phyloP scores from a whole-genome alignment of 805 yeast genomes.

The Tetrapisispora namnaoensis region DNA sequence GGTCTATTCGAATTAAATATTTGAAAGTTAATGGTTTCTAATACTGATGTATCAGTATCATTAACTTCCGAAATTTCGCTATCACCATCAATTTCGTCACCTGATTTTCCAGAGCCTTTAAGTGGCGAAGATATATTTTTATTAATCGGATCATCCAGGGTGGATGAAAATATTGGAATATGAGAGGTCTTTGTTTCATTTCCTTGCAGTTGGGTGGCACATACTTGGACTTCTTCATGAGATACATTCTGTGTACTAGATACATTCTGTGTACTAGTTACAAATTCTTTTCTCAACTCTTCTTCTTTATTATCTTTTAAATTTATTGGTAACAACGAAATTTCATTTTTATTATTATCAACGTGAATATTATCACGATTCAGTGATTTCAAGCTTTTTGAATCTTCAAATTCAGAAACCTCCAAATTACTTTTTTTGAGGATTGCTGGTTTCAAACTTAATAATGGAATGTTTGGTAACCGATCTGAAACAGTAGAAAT shows the following conservation, averaged over 20 bases:
- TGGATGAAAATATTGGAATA: no score
- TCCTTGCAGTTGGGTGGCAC: constrained; percentile 6
- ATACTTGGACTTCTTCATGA: constrained; percentile 6
- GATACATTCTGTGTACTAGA: background rate
- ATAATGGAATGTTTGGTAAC: background rate
- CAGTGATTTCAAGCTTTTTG: no score
- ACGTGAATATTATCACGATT: background rate
- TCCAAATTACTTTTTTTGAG: background rate
- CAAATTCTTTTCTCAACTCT: background rate
- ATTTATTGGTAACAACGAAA: background rate
- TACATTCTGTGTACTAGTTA: background rate
- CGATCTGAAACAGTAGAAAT: background rate
- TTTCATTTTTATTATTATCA: background rate
- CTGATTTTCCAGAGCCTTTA: background rate
- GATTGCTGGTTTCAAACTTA: background rate
- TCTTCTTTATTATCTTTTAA: no score
- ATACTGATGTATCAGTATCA: background rate
- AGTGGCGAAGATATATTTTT: background rate
- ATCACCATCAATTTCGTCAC: background rate
- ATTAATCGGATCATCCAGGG: background rate
- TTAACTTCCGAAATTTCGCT: background rate
- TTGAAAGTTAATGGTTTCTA: constrained; percentile 11
- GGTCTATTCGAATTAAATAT: constrained; percentile 8
- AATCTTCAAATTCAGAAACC: background rate
- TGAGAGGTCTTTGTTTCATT: background rate